phyloP scores from a whole-genome alignment of 495 filamentous ascomycete genomes.

The Penicillium coprophilum region DNA sequence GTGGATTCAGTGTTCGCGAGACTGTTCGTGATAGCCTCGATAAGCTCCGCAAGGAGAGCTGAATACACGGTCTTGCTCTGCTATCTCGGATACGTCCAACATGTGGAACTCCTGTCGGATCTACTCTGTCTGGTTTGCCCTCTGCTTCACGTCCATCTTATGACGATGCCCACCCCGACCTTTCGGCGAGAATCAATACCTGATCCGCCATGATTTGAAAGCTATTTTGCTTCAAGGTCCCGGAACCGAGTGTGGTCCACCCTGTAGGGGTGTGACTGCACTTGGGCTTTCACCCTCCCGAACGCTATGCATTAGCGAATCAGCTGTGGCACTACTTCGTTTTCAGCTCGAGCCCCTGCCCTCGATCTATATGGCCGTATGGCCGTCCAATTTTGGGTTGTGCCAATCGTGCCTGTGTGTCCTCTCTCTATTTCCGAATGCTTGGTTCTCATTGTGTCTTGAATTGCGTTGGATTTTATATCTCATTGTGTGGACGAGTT shows the following conservation, averaged over 20 bases:
- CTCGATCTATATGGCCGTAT: background rate
- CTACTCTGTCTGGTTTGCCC: background rate
- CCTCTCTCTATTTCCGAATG: too few relatives aligned
- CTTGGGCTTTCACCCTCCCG: background rate
- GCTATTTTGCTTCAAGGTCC: background rate
- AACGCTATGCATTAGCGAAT: background rate
- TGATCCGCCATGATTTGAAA: constrained; percentile 1
- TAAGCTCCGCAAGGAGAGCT: constrained; percentile 47
- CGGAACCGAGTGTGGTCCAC: background rate
- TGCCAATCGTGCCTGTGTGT: background rate
- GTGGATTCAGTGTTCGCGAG: constrained; percentile 49
- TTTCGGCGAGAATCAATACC: background rate
- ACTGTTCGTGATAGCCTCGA: constrained; percentile 48
- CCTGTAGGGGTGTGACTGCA: background rate
- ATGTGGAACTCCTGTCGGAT: background rate
- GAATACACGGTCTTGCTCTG: constrained; percentile 8
- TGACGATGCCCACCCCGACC: background rate
- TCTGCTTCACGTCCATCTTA: background rate
- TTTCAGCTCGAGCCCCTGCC: background rate
- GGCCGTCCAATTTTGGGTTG: background rate
- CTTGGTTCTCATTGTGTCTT: background rate
- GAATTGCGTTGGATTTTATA: background rate
- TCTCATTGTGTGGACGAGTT: background rate
- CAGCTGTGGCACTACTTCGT: background rate
- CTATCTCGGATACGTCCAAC: background rate